phyloP scores from a whole-genome alignment of 306 rosid species.

The Trifolium fragiferum region DNA sequence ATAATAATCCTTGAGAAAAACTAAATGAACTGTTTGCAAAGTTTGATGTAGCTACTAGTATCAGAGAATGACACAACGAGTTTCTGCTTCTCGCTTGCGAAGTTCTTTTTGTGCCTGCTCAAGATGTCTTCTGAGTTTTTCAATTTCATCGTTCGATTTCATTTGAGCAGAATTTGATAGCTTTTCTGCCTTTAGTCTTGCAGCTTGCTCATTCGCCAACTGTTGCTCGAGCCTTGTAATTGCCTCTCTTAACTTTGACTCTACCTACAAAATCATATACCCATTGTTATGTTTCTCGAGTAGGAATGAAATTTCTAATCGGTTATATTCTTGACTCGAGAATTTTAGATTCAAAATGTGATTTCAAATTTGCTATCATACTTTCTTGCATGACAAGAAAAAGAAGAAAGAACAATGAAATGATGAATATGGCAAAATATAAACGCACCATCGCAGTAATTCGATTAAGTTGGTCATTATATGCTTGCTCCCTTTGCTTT shows the following conservation, averaged over 20 bases:
- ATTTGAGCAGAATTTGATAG: conserved; percentile 59
- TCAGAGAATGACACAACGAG: conserved; percentile 69
- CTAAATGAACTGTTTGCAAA: not conserved
- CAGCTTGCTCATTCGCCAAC: conserved; percentile 81
- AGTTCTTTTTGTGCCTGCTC: not conserved
- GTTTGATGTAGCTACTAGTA: not conserved
- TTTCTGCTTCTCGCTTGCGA: conserved; percentile 28
- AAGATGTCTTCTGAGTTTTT: not conserved
- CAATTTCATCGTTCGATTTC: conserved; percentile 67
- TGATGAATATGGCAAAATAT: conserved; percentile 16
- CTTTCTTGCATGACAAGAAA: no score
- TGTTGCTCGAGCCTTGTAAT: conserved; percentile 70
- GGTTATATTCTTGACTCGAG: no score
- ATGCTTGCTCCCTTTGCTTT: conserved; percentile 60
- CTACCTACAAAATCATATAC: conserved; percentile 63
- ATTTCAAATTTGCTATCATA: no score
- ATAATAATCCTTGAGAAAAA: not conserved
- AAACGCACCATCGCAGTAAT: conserved; percentile 73
- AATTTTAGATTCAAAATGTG: no score
- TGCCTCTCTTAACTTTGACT: conserved; percentile 63
- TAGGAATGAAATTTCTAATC: no score
- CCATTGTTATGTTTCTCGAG: no score
- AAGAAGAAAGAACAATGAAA: conserved; percentile 1
- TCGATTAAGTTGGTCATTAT: conserved; percentile 73
- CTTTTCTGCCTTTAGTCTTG: conserved; percentile 68